phyloP scores from a whole-genome alignment of 108 stramenopile genomes.

The Craspedostauros australis region DNA sequence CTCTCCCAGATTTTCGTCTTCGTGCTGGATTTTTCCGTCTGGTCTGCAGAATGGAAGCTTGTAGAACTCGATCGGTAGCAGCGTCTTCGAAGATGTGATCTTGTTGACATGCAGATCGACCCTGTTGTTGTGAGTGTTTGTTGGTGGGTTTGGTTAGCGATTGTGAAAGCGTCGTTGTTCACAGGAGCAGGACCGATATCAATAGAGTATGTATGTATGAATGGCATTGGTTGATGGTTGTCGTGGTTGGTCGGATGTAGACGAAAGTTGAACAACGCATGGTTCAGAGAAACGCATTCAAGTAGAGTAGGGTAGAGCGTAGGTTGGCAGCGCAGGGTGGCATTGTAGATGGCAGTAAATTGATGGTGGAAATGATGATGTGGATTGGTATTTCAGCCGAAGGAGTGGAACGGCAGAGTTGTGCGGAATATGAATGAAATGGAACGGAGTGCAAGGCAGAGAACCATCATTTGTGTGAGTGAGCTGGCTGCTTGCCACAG shows the following conservation, averaged over 20 bases:
- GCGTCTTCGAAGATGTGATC: constrained; percentile 83
- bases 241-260: neutral
- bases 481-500: too few species aligned
- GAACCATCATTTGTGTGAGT: too few species aligned
- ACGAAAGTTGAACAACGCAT: constrained; percentile 5
- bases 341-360: too few species aligned
- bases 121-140: constrained; percentile 20
- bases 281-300: neutral
- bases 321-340: too few species aligned
- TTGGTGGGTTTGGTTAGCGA: neutral
- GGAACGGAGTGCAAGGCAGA: too few species aligned
- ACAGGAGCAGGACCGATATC: neutral
- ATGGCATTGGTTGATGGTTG: neutral
- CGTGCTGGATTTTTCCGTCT: constrained; percentile 63
- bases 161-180: neutral
- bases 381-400: too few species aligned
- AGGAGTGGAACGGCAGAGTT: too few species aligned
- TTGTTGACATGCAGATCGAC: constrained; percentile 90
- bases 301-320: too few species aligned
- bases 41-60: constrained; percentile 92
- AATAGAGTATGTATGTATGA: neutral
- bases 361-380: too few species aligned
- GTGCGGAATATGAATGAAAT: too few species aligned
- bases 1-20: constrained; percentile 97
- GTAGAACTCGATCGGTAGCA: constrained; percentile 96